These are phyloP conservation scores for Austroboletus festivus DNA, from an alignment of 768 basidiomycete species.

Conservation along the genomic window DNA sequence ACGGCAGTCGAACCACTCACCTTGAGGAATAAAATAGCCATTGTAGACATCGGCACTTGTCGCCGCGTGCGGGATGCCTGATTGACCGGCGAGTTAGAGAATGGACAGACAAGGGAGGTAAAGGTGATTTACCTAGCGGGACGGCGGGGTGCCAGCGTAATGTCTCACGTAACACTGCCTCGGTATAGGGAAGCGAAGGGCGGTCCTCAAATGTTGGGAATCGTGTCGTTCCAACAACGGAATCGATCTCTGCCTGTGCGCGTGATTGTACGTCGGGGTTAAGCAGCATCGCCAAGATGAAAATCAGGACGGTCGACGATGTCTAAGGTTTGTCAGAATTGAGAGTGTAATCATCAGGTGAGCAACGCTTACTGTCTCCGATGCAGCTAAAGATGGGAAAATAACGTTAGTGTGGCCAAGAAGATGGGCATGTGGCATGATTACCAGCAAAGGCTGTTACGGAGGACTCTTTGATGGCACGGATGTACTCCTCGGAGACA, in stretches of 20 bases:
- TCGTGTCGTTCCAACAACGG: conserved; percentile 28
- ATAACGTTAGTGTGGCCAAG: not conserved
- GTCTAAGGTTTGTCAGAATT: conserved; percentile 22
- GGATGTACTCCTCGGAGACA: conserved; percentile 6
- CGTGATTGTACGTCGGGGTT: conserved; percentile 36
- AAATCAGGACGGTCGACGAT: conserved; percentile 29
- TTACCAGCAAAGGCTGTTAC: conserved; percentile 30
- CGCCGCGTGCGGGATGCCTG: conserved; percentile 33
- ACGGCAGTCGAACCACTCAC: conserved; percentile 20
- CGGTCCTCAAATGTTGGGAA: conserved; percentile 32
- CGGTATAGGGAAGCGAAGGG: conserved; percentile 24
- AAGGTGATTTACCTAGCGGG: conserved; percentile 29
- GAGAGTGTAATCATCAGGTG: not conserved
- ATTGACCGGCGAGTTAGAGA: not conserved
- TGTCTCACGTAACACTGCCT: conserved; percentile 33
- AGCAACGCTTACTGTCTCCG: conserved; percentile 26
- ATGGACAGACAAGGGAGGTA: not conserved
- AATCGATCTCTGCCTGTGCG: conserved; percentile 38
- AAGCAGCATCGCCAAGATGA: conserved; percentile 36
- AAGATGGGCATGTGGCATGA: not conserved
- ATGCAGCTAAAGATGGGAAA: conserved; percentile 18
- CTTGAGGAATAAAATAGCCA: conserved; percentile 56
- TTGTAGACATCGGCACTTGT: conserved; percentile 42
- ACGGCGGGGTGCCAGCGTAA: conserved; percentile 35
- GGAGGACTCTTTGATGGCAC: conserved; percentile 27